Conservation (phyloP, 768 basidiomycete genomes). For the Boletus rubropictus region DNA sequence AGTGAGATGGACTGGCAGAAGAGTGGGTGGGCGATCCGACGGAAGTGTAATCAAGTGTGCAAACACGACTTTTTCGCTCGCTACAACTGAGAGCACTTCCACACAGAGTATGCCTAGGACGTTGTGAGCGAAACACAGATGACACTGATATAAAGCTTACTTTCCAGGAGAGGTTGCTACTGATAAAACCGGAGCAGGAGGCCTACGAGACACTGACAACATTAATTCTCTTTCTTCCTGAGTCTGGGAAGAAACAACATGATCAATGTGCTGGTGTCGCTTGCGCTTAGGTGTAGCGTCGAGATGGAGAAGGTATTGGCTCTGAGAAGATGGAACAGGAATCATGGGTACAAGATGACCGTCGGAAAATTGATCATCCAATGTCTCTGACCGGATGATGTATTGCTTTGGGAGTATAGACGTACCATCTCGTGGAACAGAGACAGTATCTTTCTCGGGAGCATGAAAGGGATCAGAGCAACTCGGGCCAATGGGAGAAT, state of each 20-base stretch:
- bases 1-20: conserved; percentile 12
- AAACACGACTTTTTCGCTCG: background rate
- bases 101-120: background rate
- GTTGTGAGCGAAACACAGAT: conserved; percentile 9
- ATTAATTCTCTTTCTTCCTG: conserved; percentile 29
- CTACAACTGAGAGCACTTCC: background rate
- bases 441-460: background rate
- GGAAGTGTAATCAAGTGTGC: conserved; percentile 1
- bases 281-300: conserved; percentile 34
- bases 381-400: background rate
- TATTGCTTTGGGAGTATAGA: background rate
- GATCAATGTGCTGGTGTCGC: conserved; percentile 21
- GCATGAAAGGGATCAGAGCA: conserved; percentile 1
- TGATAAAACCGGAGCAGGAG: background rate
- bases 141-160: conserved; percentile 10
- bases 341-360: conserved; percentile 5
- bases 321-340: conserved; percentile 28
- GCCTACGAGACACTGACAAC: conserved; percentile 4
- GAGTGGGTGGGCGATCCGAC: conserved; percentile 2
- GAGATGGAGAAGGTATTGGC: conserved; percentile 29
- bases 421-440: background rate
- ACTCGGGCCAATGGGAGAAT: background rate
- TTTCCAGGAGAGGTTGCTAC: conserved; percentile 1
- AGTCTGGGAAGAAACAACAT: conserved; percentile 30
- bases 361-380: conserved; percentile 1